Conservation (phyloP, 1,284 basidiomycete genomes). For the Cutaneotrichosporon arboriforme region DNA sequence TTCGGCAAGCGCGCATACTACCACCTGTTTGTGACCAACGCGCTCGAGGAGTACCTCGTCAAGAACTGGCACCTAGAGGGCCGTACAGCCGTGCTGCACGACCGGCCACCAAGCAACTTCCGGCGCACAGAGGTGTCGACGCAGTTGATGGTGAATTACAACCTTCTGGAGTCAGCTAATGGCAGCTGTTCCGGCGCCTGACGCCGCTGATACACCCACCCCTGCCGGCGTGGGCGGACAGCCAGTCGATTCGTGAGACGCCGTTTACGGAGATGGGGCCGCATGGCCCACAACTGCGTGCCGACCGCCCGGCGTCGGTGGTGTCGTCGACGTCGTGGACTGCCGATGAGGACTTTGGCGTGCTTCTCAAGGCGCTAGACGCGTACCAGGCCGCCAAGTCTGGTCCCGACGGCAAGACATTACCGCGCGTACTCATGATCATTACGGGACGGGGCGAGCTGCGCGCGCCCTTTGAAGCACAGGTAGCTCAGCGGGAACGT, state of each 20-base stretch:
- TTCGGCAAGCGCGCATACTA: constrained; percentile 78
- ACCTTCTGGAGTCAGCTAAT: constrained; percentile 8
- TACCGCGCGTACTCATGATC: constrained; percentile 74
- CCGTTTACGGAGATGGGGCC: constrained; percentile 28
- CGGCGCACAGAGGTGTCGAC: constrained; percentile 63
- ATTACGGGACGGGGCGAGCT: constrained; percentile 91
- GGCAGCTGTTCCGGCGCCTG: constrained; percentile 58
- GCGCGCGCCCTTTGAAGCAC: constrained; percentile 64
- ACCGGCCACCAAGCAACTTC: constrained; percentile 79
- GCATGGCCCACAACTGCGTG: constrained; percentile 48
- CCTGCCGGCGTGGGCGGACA: constrained; percentile 32
- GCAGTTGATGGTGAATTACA: constrained; percentile 54
- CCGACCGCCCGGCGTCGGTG: constrained; percentile 74
- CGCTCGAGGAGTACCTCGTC: constrained; percentile 69
- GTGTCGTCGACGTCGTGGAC: constrained; percentile 97
- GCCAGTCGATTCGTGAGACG: constrained; percentile 35
- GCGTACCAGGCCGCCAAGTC: constrained; percentile 26
- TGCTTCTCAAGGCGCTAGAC: constrained; percentile 75
- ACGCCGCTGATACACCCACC: constrained; percentile 29
- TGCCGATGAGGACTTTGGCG: constrained; percentile 88
- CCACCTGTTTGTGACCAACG: constrained; percentile 89
- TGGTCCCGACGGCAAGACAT: constrained; percentile 17
- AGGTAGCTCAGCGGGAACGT: constrained; percentile 57
- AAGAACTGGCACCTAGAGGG: constrained; percentile 76
- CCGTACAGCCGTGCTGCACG: constrained; percentile 69